A percentile compares a stretch with the other conserved stretches of the same genome.
phyloP scores from a whole-genome alignment of 2,329 filamentous ascomycete genomes.

The Dothidotthia symphoricarpi region DNA sequence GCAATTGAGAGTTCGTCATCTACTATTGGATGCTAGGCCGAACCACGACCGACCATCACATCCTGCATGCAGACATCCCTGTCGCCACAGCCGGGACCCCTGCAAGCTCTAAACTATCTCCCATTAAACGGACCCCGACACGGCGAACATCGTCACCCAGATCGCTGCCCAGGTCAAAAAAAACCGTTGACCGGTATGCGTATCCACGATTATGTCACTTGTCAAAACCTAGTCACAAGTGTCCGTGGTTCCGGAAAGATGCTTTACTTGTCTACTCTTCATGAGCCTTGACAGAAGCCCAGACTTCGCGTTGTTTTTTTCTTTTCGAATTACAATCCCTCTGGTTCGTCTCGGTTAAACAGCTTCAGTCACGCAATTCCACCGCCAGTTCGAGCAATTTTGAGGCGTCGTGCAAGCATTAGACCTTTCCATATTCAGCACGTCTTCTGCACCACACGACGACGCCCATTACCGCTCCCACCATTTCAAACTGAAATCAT shows the following conservation, averaged over 20 bases:
- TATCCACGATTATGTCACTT: conserved; percentile 28
- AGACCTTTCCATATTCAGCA: conserved; percentile 14
- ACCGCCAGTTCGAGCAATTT: conserved; percentile 24
- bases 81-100: conserved; percentile 26
- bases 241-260: not conserved
- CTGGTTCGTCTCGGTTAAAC: not conserved
- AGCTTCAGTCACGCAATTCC: conserved; percentile 28
- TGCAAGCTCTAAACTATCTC: conserved; percentile 17
- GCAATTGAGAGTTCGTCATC: conserved; percentile 24
- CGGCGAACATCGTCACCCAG: conserved; percentile 13
- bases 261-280: not conserved
- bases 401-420: conserved; percentile 18
- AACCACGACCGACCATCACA: conserved; percentile 18
- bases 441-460: not conserved
- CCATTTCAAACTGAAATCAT: not conserved
- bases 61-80: conserved; percentile 25
- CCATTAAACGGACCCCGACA: conserved; percentile 13
- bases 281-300: not conserved
- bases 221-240: conserved; percentile 5
- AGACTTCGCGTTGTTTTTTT: not conserved
- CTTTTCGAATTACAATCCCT: not conserved
- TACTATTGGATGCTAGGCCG: conserved; percentile 22
- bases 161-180: conserved; percentile 3
- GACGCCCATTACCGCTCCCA: not conserved
- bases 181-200: conserved; percentile 8